These are phyloP conservation scores for Pseudogymnoascus sp. DNA, from an alignment of 2,329 filamentous ascomycete species.

Conservation along the genomic window DNA sequence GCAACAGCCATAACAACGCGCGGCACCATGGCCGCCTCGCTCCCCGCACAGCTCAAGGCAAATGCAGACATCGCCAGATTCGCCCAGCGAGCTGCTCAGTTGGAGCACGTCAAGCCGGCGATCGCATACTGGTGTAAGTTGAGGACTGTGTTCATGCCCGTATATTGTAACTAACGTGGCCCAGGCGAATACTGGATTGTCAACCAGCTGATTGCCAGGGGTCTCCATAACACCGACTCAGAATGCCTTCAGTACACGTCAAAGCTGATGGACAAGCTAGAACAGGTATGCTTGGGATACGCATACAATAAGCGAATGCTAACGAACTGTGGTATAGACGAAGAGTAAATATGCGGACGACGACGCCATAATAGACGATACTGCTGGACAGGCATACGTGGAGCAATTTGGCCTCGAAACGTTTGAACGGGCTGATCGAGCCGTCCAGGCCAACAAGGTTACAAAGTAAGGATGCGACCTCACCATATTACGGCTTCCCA, in stretches of 20 bases:
- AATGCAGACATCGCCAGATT: conserved; percentile 77
- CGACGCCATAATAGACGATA: conserved; percentile 77
- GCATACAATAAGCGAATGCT: not conserved
- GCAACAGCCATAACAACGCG: not conserved
- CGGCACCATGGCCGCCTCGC: conserved; percentile 56
- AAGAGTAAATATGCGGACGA: conserved; percentile 68
- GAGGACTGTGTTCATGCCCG: not conserved
- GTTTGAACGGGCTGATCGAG: conserved; percentile 73
- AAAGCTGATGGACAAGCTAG: conserved; percentile 81
- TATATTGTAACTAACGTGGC: not conserved
- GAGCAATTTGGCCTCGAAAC: conserved; percentile 90
- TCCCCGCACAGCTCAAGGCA: conserved; percentile 62
- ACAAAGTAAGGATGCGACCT: conserved; percentile 57
- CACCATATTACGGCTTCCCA: not conserved
- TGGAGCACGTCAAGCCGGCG: conserved; percentile 77
- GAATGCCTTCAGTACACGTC: conserved; percentile 77
- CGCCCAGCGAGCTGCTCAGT: conserved; percentile 71
- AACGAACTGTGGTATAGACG: conserved; percentile 40
- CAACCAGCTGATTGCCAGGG: conserved; percentile 77
- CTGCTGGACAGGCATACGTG: conserved; percentile 81
- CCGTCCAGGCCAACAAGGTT: conserved; percentile 73
- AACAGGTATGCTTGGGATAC: conserved; percentile 46
- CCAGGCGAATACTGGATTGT: conserved; percentile 85
- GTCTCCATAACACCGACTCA: conserved; percentile 68
- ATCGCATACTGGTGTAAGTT: conserved; percentile 89